Evolutionary conservation across 164 flowering plant species (phyloP).

Genomic region (Pachysandra terminalis): DNA sequence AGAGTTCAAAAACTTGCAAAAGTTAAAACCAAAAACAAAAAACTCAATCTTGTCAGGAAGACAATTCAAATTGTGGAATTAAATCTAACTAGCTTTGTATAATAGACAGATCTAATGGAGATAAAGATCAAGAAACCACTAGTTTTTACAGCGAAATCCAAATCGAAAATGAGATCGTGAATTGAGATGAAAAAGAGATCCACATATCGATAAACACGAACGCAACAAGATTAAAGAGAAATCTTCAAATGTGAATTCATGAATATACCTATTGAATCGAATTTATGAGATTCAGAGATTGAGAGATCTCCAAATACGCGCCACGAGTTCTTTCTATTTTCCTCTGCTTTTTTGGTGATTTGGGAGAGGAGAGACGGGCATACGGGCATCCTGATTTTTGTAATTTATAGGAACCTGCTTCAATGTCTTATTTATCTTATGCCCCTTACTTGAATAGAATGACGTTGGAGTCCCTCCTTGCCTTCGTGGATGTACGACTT

Average conservation of each 20-base stretch:
- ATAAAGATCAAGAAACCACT: background rate
- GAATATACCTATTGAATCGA: conserved; percentile 6
- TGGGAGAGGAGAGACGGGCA: background rate
- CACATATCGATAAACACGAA: background rate
- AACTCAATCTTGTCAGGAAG: background rate
- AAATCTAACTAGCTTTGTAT: background rate
- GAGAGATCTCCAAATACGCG: background rate
- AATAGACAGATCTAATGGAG: background rate
- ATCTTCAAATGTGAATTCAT: background rate
- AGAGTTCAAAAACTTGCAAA: background rate
- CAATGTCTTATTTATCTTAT: too few species aligned
- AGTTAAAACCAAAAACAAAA: background rate
- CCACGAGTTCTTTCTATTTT: too few species aligned
- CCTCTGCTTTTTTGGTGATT: background rate
- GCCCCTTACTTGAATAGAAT: too few species aligned
- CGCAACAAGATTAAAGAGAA: background rate
- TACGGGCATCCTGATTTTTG: too few species aligned
- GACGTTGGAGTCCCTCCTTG: too few species aligned
- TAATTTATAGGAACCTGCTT: too few species aligned
- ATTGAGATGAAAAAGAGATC: background rate
- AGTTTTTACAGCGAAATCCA: too few species aligned
- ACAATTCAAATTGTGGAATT: background rate
- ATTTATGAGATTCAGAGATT: background rate
- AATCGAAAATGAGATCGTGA: background rate
- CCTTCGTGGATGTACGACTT: too few species aligned